These are phyloP conservation scores for Neonectria hederae DNA, from an alignment of 2,329 filamentous ascomycete genomes.

Conservation along the genomic window DNA sequence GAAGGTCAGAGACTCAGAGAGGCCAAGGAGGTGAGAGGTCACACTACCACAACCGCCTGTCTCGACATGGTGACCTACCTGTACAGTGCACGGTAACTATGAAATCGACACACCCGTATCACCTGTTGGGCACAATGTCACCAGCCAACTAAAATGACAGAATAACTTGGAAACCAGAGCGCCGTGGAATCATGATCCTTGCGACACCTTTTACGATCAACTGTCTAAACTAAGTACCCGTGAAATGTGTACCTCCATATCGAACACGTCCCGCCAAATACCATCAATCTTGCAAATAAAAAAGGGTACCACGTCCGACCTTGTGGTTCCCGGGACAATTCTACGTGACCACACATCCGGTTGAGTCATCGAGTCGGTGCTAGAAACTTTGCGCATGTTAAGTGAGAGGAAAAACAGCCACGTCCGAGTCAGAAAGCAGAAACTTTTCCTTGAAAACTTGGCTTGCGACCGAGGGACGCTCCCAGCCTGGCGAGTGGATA, in stretches of 20 bases:
- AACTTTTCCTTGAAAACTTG: slow-evolving; percentile 36
- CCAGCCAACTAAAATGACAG: not conserved
- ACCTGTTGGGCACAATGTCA: not conserved
- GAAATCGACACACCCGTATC: not conserved
- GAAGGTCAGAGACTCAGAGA: not conserved
- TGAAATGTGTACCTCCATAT: slow-evolving; percentile 40
- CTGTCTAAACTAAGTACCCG: slow-evolving; percentile 45
- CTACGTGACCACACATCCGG: slow-evolving; percentile 38
- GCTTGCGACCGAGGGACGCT: slow-evolving; percentile 23
- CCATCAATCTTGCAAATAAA: slow-evolving; percentile 37
- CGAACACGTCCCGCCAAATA: slow-evolving; percentile 37
- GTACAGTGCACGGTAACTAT: not conserved
- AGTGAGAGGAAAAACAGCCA: slow-evolving; percentile 35
- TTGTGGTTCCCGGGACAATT: slow-evolving; percentile 28
- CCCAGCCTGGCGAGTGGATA: slow-evolving; percentile 9
- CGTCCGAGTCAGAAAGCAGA: slow-evolving; percentile 32
- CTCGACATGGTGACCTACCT: not conserved
- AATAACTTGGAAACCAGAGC: slow-evolving; percentile 7
- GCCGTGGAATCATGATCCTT: slow-evolving; percentile 9
- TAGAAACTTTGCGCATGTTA: slow-evolving; percentile 37
- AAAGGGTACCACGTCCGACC: slow-evolving; percentile 28
- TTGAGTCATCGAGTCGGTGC: slow-evolving; percentile 36
- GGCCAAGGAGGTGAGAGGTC: not conserved
- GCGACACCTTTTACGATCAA: slow-evolving; percentile 36
- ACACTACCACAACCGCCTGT: not conserved